Evolutionary conservation across 768 basidiomycete species (phyloP).

Genomic region (Steccherinum ochraceum): DNA sequence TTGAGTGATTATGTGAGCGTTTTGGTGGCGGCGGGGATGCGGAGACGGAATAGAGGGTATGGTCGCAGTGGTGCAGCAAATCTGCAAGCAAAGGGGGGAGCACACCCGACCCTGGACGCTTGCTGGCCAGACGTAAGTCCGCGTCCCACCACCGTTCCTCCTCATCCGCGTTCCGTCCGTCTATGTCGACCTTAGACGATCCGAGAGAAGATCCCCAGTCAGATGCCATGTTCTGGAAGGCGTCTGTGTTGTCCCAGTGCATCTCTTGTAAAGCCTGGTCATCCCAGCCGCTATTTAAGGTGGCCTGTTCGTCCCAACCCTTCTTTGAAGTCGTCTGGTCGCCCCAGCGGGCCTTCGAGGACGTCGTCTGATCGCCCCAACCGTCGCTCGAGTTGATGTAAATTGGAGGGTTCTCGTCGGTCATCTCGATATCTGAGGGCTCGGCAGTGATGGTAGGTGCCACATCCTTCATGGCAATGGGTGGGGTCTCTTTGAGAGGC

Average conservation of each 20-base stretch:
- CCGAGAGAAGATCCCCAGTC: neutral
- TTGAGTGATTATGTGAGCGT: slow-evolving; percentile 8
- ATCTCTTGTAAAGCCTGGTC: neutral
- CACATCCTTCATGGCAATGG: slow-evolving; percentile 18
- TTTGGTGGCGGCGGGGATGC: slow-evolving; percentile 29
- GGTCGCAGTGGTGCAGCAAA: slow-evolving; percentile 63
- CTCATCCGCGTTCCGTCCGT: slow-evolving; percentile 53
- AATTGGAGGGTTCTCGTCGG: neutral
- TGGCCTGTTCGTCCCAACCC: no score
- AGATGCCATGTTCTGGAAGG: neutral
- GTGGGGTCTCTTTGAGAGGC: slow-evolving; percentile 18
- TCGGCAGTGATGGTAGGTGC: slow-evolving; percentile 10
- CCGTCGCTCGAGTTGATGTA: neutral
- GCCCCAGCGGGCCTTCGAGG: neutral
- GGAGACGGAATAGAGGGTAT: slow-evolving; percentile 61
- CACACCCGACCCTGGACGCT: slow-evolving; percentile 66
- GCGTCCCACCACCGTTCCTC: slow-evolving; percentile 69
- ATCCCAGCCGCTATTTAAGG: neutral
- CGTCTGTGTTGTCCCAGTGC: neutral
- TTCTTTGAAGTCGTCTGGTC: no score
- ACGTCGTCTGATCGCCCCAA: neutral
- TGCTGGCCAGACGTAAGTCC: slow-evolving; percentile 33
- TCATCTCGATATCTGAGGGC: slow-evolving; percentile 8
- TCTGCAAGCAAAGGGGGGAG: slow-evolving; percentile 65
- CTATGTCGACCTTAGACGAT: slow-evolving; percentile 35